These are phyloP conservation scores for Raphanus raphanistrum DNA, from an alignment of 345 rosid genomes.

Conservation along the genomic window DNA sequence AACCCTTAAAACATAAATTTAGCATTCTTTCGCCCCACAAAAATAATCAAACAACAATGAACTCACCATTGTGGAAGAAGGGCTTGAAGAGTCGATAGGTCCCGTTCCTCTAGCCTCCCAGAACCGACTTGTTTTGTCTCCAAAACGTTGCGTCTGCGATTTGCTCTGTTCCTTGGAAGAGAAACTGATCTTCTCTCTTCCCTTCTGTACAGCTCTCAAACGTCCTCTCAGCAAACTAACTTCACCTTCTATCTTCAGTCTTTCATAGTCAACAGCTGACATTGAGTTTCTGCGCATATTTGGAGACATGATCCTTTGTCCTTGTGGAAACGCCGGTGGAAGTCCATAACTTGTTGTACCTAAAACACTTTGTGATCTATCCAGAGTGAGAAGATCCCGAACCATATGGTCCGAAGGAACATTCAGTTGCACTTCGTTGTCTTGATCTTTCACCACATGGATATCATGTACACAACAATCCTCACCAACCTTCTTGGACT, in stretches of 20 bases:
- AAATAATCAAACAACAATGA: neutral
- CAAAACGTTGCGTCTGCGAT: constrained; percentile 42
- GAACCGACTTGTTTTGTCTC: constrained; percentile 49
- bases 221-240: constrained; percentile 39
- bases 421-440: constrained; percentile 18
- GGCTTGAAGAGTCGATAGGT: constrained; percentile 13
- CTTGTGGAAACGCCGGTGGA: constrained; percentile 35
- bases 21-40: neutral
- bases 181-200: constrained; percentile 44
- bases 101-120: constrained; percentile 44
- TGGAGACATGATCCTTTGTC: constrained; percentile 36
- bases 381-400: constrained; percentile 25
- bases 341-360: constrained; percentile 42
- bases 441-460: constrained; percentile 45
- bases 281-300: constrained; percentile 63
- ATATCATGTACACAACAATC: constrained; percentile 48
- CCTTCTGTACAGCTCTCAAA: constrained; percentile 15
- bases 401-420: constrained; percentile 11
- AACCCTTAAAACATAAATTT: neutral
- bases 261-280: constrained; percentile 71
- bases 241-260: constrained; percentile 65
- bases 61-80: constrained; percentile 35
- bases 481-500: constrained; percentile 25
- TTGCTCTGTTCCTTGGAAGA: constrained; percentile 45
- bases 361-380: constrained; percentile 48